Evolutionary conservation across 805 yeast species (phyloP), one percentile per base, ranked within the genome.

Genomic region (Metschnikowia arizonensis): DNA sequence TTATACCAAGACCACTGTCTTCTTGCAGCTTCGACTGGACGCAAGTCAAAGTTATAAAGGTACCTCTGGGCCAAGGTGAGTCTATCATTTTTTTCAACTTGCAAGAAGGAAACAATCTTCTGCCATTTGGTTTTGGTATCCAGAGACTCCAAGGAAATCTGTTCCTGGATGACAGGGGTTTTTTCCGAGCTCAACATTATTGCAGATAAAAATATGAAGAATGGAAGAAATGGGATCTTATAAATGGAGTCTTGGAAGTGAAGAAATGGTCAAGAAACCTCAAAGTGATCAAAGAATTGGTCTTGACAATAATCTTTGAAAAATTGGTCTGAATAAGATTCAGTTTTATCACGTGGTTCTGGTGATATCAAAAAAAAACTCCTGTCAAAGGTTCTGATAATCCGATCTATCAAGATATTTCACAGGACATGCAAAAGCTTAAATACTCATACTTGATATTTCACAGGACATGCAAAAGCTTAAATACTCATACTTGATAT

Each of bases 1-100:
- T 88, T 86, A 63, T 72, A 81, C 95, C 95, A 86, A 24, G 78
- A 68, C 97, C 97, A 88, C n/a, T 77, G 76, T 57, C 96, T 73
- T 57, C 95, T 79, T 3, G 68, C 77, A 12, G 65, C 73, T 59
- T 87, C 91, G 3, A 88, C 88, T 0, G 96, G 96, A 52, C 79
- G 77, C 57, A 88, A 73, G 66, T 88, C 97, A 53, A 74, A 72
- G 64, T 88, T 88, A 59, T 74, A 77, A 31, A 88, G 72, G 56
- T 85, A 88, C 51, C 83, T 69, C 57, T 86, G 87, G 2, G 78
- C 54, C 3, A 78, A 52, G 0, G 85, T 66, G 30, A 83, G 68
- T 15, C 71, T 75, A 3, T 67, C 64, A 26, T 59, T 58, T 18
- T 63, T 62, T 42, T 71, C 67, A 3, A 70, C 64, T 46, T 62